Base-by-base conservation (phyloP, 306 rosid genomes). In the Myrica gale region DNA sequence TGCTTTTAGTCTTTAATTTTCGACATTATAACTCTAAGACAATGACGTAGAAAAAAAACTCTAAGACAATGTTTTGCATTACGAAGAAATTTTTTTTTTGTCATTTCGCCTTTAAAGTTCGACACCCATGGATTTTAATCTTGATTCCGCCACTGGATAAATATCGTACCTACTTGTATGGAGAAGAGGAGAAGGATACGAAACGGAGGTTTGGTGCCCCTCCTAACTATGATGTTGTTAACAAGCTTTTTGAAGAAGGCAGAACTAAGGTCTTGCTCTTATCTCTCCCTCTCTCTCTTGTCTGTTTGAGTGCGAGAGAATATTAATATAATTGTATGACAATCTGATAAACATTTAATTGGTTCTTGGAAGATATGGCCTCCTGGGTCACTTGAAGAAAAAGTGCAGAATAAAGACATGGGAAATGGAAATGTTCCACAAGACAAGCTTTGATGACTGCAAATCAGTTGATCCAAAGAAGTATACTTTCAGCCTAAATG, bases 381-480 rank as follows among this genome's bases (percentile, higher is more conserved):
- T 58, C 72, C 84, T 1, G 92, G 92, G 3, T 89, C 92, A 61
- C 76, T 86, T 26, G 97, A 89, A 78, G 88, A 86, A 68, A 47
- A 80, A 50, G 97, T 87, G 48, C 92, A 91, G 82, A 86, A 65
- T 81, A 66, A 88, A 90, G 83, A 72, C 63, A 45, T 90, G 92
- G 90, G 93, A 91, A 67, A 85, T 89, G 92, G 94, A 91, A 82
- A 3, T 75, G 42, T 86, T 83, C 73, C 73, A 89, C 69, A 89
- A 91, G 71, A 54, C 16, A 19, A 74, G 69, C 53, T 15, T 19
- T 1, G 37, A 79, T 4, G 84, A 91, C 42, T 73, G 12, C 80
- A 83, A 85, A 69, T 61, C 90, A 67, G 1, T 81, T 42, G 87
- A 91, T 75, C 89, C 89, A 20, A 45, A 78, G 3, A 89, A 87